phyloP scores from a whole-genome alignment of 2,329 filamentous ascomycete genomes.

The Periglandula ipomoeae region DNA sequence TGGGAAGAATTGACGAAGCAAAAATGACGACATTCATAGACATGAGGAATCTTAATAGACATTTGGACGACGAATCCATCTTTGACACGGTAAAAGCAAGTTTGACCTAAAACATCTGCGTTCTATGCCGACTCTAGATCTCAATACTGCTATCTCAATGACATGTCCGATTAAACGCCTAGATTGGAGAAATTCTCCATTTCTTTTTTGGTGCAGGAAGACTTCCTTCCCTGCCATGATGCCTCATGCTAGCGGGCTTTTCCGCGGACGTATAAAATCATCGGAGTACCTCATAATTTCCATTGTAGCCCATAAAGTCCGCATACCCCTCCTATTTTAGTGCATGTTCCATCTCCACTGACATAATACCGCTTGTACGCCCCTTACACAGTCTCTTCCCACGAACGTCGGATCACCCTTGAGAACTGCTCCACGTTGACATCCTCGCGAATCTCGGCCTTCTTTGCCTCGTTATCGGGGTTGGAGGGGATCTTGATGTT shows the following conservation, averaged over 20 bases:
- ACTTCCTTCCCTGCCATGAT: slow-evolving; percentile 16
- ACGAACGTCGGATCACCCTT: slow-evolving; percentile 72
- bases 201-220: slow-evolving; percentile 16
- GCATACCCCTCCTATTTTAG: background rate
- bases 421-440: slow-evolving; percentile 84
- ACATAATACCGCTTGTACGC: background rate
- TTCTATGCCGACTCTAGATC: slow-evolving; percentile 22
- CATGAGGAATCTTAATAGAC: too few species aligned
- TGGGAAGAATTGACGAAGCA: slow-evolving; percentile 69
- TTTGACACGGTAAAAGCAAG: background rate
- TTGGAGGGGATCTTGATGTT: slow-evolving; percentile 75
- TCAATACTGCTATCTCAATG: slow-evolving; percentile 25
- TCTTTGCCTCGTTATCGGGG: slow-evolving; percentile 95
- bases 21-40: slow-evolving; percentile 16
- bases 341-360: background rate
- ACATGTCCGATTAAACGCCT: slow-evolving; percentile 28
- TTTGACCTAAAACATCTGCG: slow-evolving; percentile 9
- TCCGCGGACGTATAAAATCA: background rate
- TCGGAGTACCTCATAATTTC: background rate
- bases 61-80: too few species aligned
- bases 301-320: background rate
- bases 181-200: slow-evolving; percentile 20
- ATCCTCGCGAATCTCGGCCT: slow-evolving; percentile 88
- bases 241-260: background rate
- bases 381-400: slow-evolving; percentile 55